Conservation (phyloP, 2,329 filamentous ascomycete species). For the Verticillium dahliae region DNA sequence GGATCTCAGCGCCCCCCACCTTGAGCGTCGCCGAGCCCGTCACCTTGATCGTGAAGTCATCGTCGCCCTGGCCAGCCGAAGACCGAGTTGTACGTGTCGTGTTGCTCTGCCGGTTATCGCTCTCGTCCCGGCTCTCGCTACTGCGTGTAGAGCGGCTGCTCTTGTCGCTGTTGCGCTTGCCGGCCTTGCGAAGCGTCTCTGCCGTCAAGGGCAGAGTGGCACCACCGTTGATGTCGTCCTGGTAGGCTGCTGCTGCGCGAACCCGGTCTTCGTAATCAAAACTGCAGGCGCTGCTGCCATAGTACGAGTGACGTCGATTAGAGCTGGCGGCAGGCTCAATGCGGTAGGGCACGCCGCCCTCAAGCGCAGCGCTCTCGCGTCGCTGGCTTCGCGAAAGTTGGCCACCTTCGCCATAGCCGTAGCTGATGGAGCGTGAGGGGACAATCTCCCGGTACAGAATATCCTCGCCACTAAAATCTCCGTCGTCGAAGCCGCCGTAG, state of each 20-base stretch:
- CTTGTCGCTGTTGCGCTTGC: conserved; percentile 34
- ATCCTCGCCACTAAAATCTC: conserved; percentile 26
- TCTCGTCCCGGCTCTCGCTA: conserved; percentile 56
- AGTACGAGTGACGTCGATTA: conserved; percentile 33
- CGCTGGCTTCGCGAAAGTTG: conserved; percentile 21
- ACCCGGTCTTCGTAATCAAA: conserved; percentile 38
- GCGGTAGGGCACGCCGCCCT: conserved; percentile 29
- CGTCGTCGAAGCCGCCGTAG: conserved; percentile 22
- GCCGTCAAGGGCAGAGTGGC: conserved; percentile 44
- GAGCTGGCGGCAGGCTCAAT: conserved; percentile 30
- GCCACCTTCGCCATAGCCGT: conserved; percentile 25
- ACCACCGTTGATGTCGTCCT: conserved; percentile 43
- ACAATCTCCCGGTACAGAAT: conserved; percentile 29
- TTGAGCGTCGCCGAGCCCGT: conserved; percentile 49
- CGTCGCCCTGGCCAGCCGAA: conserved; percentile 37
- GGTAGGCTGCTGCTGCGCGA: conserved; percentile 40
- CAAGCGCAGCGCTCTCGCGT: conserved; percentile 28
- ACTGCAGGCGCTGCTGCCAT: conserved; percentile 25
- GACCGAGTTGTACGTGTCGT: conserved; percentile 55
- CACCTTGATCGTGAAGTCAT: conserved; percentile 57
- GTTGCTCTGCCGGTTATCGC: conserved; percentile 55
- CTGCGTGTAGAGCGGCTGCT: conserved; percentile 53
- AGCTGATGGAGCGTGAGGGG: conserved; percentile 25
- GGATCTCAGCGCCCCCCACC: conserved; percentile 50
- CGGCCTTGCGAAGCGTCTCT: conserved; percentile 46